Evolutionary conservation across 2,329 filamentous ascomycete species (phyloP).

Genomic region (Amesomyces nigricolor): DNA sequence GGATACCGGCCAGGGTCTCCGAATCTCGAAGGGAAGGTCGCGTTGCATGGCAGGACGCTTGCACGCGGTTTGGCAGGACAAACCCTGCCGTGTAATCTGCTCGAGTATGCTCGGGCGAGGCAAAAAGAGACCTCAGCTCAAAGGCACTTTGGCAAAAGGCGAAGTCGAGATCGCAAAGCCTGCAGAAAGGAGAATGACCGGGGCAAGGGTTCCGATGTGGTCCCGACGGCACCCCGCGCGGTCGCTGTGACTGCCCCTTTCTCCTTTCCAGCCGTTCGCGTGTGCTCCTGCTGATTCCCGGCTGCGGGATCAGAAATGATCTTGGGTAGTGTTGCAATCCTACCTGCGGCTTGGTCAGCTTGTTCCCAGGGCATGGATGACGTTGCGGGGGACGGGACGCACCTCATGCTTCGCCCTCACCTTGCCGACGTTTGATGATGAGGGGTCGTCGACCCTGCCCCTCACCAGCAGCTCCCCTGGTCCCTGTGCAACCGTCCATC

Average conservation of each 20-base stretch:
- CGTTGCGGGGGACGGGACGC: slow-evolving; percentile 17
- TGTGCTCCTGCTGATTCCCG: background rate
- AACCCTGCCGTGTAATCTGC: slow-evolving; percentile 20
- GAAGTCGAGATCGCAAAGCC: background rate
- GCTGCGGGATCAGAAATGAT: background rate
- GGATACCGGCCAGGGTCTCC: slow-evolving; percentile 19
- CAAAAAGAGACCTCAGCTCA: background rate
- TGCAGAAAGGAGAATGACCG: background rate
- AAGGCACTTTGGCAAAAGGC: background rate
- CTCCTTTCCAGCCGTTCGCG: background rate
- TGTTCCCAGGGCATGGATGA: slow-evolving; percentile 10
- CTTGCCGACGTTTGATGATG: too few relatives aligned
- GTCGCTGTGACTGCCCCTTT: slow-evolving; percentile 4
- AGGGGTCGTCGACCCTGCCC: background rate
- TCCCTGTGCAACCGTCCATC: background rate
- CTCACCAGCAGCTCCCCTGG: too few relatives aligned
- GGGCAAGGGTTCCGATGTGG: background rate
- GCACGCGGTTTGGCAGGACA: slow-evolving; percentile 15
- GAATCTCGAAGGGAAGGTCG: slow-evolving; percentile 16
- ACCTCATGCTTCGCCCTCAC: slow-evolving; percentile 16
- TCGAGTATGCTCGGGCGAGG: slow-evolving; percentile 12
- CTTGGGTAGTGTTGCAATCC: background rate
- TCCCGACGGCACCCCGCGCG: background rate
- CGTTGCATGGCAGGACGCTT: slow-evolving; percentile 21
- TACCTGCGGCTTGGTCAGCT: background rate